Base-by-base conservation (phyloP, 331 rosid species). In the Erythrophleum ivorense region DNA sequence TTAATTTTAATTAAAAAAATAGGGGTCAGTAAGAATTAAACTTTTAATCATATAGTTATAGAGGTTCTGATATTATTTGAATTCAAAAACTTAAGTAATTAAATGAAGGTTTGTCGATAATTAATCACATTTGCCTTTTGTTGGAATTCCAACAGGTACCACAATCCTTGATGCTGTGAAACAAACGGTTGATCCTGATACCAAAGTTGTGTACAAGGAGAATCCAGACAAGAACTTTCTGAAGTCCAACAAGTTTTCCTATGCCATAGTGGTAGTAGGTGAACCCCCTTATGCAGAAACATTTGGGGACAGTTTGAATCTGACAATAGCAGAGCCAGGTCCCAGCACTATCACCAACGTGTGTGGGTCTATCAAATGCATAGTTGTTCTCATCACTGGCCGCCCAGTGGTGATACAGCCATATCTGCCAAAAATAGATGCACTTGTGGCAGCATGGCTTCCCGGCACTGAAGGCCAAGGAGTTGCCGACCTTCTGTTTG, bases 381-480 rank as follows among this genome's bases (percentile, higher is more conserved):
- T 84, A 3, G 97, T 93, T 6, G 85, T 93, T 43, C 85, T 93
- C 14, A 14, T 93, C 70, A 83, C 94, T 13, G 97, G 97, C 8
- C 94, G 97, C 57, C 97, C 97, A 0, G 93, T 93, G 5, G 93
- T 91, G 86, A 72, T 93, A 78, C 79, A 89, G 74, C 97, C 94
- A 6, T 82, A 91, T 60, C 84, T 93, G 4, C 43, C 91, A 9
- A 75, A 79, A 73, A 79, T 90, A 6, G 93, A 93, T 18, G 92
- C 97, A 6, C 91, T 93, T 68, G 93, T 91, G 3, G 94, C 97
- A 9, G 97, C 97, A 24, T 93, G 97, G 97, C 94, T 93, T 67
- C 97, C 97, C 0, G 97, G 97, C 13, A 90, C 97, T 5, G 97
- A 91, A 86, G 97, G 97, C 75, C 97, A 90, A 86, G 97, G 97